Conservation (phyloP, 1,284 basidiomycete species). For the Melanopsichium pennsylvanicum region DNA sequence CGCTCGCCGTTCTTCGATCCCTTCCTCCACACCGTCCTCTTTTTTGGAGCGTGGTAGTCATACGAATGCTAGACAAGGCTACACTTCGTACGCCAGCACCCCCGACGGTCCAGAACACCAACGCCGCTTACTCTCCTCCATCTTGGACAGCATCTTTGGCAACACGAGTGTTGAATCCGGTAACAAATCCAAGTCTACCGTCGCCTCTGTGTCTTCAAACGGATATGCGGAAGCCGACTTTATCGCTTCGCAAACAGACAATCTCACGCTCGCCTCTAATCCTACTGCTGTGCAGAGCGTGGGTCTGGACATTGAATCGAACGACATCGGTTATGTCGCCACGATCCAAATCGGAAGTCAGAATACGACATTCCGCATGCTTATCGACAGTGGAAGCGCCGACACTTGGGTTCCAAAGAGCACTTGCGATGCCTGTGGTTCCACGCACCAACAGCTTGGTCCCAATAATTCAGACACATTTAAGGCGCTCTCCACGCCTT, state of each 20-base stretch:
- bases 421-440: conserved; percentile 44
- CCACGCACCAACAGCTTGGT: conserved; percentile 75
- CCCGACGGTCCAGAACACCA: conserved; percentile 22
- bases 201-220: conserved; percentile 5
- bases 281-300: conserved; percentile 72
- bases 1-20: conserved; percentile 15
- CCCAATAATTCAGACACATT: conserved; percentile 75
- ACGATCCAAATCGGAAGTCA: conserved; percentile 80
- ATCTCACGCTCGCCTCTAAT: conserved; percentile 30
- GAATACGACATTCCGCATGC: conserved; percentile 75
- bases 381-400: conserved; percentile 81
- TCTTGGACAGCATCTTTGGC: conserved; percentile 33
- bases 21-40: too few relatives aligned
- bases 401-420: conserved; percentile 74
- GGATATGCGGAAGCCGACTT: conserved; percentile 30
- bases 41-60: too few relatives aligned
- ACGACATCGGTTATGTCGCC: conserved; percentile 75
- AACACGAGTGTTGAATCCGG: conserved; percentile 17
- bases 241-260: conserved; percentile 29
- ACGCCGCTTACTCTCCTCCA: conserved; percentile 23
- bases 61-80: conserved; percentile 35
- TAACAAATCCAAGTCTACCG: conserved; percentile 11
- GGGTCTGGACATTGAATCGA: conserved; percentile 76
- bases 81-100: too few relatives aligned
- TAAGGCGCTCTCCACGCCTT: conserved; percentile 69